phyloP scores from a whole-genome alignment of 2,329 filamentous ascomycete genomes.

The Elsinoe necatrix region DNA sequence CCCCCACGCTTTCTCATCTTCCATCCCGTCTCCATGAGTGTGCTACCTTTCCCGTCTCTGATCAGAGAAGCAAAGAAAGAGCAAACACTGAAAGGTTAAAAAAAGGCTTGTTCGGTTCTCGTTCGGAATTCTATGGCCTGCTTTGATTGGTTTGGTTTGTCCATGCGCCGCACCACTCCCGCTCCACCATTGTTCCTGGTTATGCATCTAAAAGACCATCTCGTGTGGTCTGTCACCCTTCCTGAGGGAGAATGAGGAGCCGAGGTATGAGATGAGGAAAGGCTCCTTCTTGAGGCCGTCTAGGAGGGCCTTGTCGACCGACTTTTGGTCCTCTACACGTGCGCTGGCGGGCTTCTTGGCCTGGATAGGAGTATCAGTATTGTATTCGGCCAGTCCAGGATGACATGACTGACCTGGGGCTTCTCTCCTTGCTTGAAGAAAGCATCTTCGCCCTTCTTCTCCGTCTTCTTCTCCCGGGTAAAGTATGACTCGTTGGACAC shows the following conservation, averaged over 20 bases:
- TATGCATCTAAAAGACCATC: conserved; percentile 84
- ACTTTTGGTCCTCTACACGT: conserved; percentile 96
- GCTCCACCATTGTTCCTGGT: background rate
- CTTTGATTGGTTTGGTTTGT: conserved; percentile 15
- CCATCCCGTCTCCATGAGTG: background rate
- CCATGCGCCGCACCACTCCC: no score
- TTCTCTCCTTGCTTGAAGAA: conserved; percentile 99
- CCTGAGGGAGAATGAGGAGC: conserved; percentile 93
- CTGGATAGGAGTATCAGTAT: conserved; percentile 11
- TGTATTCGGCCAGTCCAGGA: background rate
- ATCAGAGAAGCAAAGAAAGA: no score
- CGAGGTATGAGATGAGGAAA: conserved; percentile 86
- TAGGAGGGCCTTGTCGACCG: conserved; percentile 91
- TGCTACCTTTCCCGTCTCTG: no score
- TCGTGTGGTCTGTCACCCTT: conserved; percentile 99
- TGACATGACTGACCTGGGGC: conserved; percentile 63
- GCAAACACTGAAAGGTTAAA: conserved; percentile 7
- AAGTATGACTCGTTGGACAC: conserved; percentile 81
- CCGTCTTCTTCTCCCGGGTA: conserved; percentile 84
- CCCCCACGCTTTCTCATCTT: background rate
- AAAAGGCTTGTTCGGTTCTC: background rate
- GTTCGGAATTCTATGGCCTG: background rate
- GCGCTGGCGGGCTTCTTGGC: conserved; percentile 86
- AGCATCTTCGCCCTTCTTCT: conserved; percentile 95
- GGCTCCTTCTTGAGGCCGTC: conserved; percentile 98